Evolutionary conservation across 2,329 filamentous ascomycete species (phyloP), one percentile per base, ranked within the genome.

Genomic region (Xylariales sp.): DNA sequence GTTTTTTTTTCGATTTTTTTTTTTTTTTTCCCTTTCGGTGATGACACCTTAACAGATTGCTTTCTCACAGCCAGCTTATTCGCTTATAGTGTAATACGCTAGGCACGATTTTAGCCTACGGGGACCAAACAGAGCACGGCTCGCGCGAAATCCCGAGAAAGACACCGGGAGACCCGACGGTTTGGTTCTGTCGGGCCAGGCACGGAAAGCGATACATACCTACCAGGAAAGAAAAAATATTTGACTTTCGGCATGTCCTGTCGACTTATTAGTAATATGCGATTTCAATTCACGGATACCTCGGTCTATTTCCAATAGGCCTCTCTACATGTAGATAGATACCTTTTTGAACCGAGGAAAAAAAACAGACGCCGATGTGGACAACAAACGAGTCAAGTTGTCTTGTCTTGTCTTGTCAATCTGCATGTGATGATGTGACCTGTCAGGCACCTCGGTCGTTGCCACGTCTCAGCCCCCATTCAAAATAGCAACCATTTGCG

Each of bases 391-490:
- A 18, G 32, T 32, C 32, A 36, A 43, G 18, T 9, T 54, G 34
- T 41, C 32, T 23, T 23, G 23, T 23, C 23, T 23, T 23, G 23
- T 23, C 23, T 23, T 23, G 23, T 23, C 23, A 23, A 18, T 23
- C 12, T 36, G n/a, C 54, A 45, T 45, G 53, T 55, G 53, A 55
- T 55, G 23, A 23, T 23, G 23, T 23, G 23, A 23, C 23, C 23
- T 23, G 23, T 23, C 23, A 23, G 23, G 54, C 54, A 56, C 10
- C 23, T 45, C 39, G n/a, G 45, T 45, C 32, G 36, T 45, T 43
- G 54, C 54, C 54, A 56, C 54, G 54, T 56, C 54, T 56, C 39
- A 56, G 54, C 54, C 54, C 54, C 54, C 18, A 32, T 55, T 55
- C 53, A 56, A 45, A 56, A 45, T 56, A 56, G 23, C 50, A 50